Base-by-base conservation (phyloP, 1,284 basidiomycete genomes). In the Moesziomyces aphidis region DNA sequence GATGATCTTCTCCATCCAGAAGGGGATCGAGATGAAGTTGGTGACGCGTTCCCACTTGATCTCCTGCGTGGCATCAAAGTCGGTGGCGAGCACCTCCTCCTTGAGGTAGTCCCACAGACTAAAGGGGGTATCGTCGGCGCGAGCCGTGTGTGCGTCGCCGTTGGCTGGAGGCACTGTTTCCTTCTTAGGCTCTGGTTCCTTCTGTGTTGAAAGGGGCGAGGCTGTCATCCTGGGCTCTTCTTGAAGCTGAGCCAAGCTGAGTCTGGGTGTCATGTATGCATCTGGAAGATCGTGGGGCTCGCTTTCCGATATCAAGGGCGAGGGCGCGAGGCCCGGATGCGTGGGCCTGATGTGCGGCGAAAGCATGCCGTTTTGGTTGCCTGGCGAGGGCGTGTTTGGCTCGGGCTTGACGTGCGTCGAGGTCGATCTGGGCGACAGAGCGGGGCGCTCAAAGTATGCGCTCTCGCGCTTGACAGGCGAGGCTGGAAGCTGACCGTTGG, bases 11-110 rank as follows among this genome's bases (percentile, higher is more conserved):
- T 99, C 97, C 73, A 97, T 90, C 19, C 94, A 95, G 9, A 95
- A 83, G 0, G 97, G 97, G 45, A 99, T 94, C 60, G 90, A 91
- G 68, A 99, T 87, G 82, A 99, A 99, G 86, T 99, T 99, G 83
- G 93, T 92, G 52, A 99, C 95, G n/a, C 97, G 88, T 80, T 99
- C 97, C 92, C 94, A 94, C 85, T 95, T 95, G 76, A 95, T 86
- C 83, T 96, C 94, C 80, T 96, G 93, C 67, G 94, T 92, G 0
- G 91, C 93, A 84, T 96, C 94, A 84, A 94, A 93, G 86, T 95
- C 94, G 34, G 92, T 95, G 0, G 92, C 93, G 9, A 95, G 86
- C 17, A 96, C 87, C 80, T 86, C 84, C 79, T 95, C 93, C 23
- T 91, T 88, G 26, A 97, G 88, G 83, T 97, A 95, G 73, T 96